phyloP scores from a whole-genome alignment of 164 flowering plant genomes.

The Aristolochia contorta region DNA sequence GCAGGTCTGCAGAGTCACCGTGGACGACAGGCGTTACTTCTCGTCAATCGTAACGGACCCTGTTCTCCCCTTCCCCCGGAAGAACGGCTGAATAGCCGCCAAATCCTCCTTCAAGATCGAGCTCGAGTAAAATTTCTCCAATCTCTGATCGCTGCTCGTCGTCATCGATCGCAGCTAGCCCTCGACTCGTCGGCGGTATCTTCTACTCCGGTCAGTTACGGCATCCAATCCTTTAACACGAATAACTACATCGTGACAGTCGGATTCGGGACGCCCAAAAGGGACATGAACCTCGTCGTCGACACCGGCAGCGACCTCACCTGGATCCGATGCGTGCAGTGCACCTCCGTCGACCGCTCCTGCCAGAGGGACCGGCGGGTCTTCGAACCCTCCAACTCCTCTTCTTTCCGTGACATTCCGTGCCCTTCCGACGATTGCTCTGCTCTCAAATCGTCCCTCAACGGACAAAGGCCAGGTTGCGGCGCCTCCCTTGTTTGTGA shows the following conservation, averaged over 20 bases:
- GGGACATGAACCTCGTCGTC: neutral
- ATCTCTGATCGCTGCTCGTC: slow-evolving; percentile 1
- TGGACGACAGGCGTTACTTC: slow-evolving; percentile 9
- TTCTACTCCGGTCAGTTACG: too few relatives aligned
- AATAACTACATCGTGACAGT: slow-evolving; percentile 1
- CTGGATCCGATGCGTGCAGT: slow-evolving; percentile 4
- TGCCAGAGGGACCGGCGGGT: neutral
- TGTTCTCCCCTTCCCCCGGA: slow-evolving; percentile 18
- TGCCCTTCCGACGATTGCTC: neutral
- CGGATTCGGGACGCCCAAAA: slow-evolving; percentile 4
- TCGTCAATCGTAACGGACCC: slow-evolving; percentile 47
- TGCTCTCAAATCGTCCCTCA: neutral
- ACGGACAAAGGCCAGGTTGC: neutral
- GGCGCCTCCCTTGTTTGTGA: neutral
- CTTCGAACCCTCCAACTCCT: neutral
- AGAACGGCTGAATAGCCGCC: slow-evolving; percentile 8
- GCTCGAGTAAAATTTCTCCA: slow-evolving; percentile 38
- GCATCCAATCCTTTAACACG: neutral
- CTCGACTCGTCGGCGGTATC: too few relatives aligned
- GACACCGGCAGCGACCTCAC: slow-evolving; percentile 9
- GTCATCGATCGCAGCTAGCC: too few relatives aligned
- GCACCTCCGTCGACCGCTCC: neutral
- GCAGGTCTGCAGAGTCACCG: neutral
- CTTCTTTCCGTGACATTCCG: neutral
- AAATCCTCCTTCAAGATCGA: slow-evolving; percentile 41